Evolutionary conservation across 2,329 filamentous ascomycete genomes (phyloP).

Genomic region (Xylariomycetidae sp.): DNA sequence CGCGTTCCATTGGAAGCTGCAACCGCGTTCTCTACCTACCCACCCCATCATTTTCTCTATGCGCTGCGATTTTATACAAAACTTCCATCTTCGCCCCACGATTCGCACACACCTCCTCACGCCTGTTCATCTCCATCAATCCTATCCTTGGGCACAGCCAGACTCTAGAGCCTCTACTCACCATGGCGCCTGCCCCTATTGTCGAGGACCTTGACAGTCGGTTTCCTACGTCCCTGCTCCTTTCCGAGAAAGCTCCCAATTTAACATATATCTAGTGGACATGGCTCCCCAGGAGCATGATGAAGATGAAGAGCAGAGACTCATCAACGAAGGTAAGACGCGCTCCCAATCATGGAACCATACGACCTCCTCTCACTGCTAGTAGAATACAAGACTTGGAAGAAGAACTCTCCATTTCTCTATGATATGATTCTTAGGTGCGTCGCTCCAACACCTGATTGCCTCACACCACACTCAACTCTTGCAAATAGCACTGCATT

Average conservation of each 20-base stretch:
- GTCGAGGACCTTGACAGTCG: conserved; percentile 48
- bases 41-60: too few species aligned
- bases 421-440: conserved; percentile 94
- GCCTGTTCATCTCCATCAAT: neutral
- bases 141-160: neutral
- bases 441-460: conserved; percentile 5
- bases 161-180: too few species aligned
- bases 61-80: too few species aligned
- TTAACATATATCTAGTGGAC: conserved; percentile 33
- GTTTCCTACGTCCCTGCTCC: conserved; percentile 12
- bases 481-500: conserved; percentile 69
- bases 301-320: conserved; percentile 70
- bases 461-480: conserved; percentile 1
- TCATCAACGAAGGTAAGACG: conserved; percentile 80
- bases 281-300: conserved; percentile 61
- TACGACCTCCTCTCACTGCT: conserved; percentile 7
- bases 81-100: too few species aligned
- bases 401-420: conserved; percentile 97
- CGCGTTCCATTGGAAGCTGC: too few species aligned
- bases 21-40: too few species aligned
- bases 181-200: conserved; percentile 47
- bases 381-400: conserved; percentile 98
- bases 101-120: too few species aligned
- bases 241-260: conserved; percentile 2
- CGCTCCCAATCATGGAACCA: neutral